Conservation (phyloP, 2,329 filamentous ascomycete species). For the Cytospora paraplurivora region DNA sequence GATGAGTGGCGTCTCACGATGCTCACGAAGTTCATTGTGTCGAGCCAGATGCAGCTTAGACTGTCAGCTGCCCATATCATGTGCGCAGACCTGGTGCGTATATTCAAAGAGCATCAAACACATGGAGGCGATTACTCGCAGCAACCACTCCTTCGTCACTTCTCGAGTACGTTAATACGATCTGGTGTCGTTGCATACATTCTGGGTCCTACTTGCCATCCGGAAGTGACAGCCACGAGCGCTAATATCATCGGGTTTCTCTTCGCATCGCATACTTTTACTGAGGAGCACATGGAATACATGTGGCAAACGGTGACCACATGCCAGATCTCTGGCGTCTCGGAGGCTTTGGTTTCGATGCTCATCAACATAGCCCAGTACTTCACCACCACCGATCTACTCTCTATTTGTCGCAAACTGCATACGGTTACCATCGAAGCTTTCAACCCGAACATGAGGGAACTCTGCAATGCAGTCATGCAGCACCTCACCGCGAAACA, state of each 20-base stretch:
- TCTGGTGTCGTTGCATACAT: constrained; percentile 83
- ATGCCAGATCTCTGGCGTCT: constrained; percentile 82
- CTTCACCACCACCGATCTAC: constrained; percentile 51
- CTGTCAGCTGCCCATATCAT: constrained; percentile 77
- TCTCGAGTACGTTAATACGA: constrained; percentile 69
- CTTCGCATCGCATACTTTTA: constrained; percentile 75
- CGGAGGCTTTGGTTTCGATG: constrained; percentile 76
- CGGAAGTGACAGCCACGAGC: constrained; percentile 81
- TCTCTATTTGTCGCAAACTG: constrained; percentile 73
- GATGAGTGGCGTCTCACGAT: constrained; percentile 71
- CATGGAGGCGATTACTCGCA: constrained; percentile 41
- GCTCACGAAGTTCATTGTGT: constrained; percentile 72
- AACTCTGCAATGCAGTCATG: constrained; percentile 62
- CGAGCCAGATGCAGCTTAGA: constrained; percentile 87
- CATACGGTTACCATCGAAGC: constrained; percentile 62
- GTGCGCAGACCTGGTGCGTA: constrained; percentile 67
- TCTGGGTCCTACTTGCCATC: constrained; percentile 86
- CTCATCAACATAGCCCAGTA: constrained; percentile 50
- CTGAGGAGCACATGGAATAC: constrained; percentile 69
- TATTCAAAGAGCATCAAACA: constrained; percentile 64
- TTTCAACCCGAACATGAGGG: constrained; percentile 63
- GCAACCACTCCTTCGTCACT: constrained; percentile 60
- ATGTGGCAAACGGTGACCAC: constrained; percentile 83
- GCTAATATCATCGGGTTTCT: constrained; percentile 86
- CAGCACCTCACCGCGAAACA: constrained; percentile 48